Conservation (phyloP, 495 filamentous ascomycete species). For the Lepraria neglecta region DNA sequence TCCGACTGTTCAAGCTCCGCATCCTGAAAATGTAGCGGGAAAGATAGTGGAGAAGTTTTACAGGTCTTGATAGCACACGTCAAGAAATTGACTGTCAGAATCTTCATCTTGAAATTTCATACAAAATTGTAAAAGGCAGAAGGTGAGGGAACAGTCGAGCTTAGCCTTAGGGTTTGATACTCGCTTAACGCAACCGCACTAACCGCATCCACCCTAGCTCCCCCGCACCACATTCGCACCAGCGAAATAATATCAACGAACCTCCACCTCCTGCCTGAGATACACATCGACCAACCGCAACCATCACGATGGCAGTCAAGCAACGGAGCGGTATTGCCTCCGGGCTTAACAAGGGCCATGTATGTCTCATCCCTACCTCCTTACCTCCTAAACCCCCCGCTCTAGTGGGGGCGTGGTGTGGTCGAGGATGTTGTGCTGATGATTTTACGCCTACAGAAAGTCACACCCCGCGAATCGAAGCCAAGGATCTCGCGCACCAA, state of each 20-base stretch:
- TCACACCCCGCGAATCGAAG: conserved; percentile 77
- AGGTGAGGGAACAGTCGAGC: no score
- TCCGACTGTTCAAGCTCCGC: conserved; percentile 81
- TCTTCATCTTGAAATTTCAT: conserved; percentile 59
- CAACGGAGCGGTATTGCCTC: conserved; percentile 69
- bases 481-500: conserved; percentile 81
- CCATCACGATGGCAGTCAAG: conserved; percentile 47
- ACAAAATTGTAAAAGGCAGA: background rate
- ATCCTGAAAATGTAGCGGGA: conserved; percentile 85
- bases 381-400: conserved; percentile 32
- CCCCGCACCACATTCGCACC: conserved; percentile 1
- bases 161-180: background rate
- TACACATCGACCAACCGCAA: conserved; percentile 5
- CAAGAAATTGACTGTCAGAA: conserved; percentile 94
- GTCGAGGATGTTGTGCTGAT: background rate
- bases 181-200: background rate
- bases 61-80: conserved; percentile 93
- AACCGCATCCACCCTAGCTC: background rate
- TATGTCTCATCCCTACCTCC: conserved; percentile 42
- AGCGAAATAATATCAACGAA: background rate
- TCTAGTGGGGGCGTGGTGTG: background rate
- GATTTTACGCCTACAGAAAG: conserved; percentile 58
- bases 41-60: conserved; percentile 68
- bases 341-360: conserved; percentile 85
- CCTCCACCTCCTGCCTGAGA: background rate